Conservation (phyloP, 768 basidiomycete genomes). For the Suillus placidus region DNA sequence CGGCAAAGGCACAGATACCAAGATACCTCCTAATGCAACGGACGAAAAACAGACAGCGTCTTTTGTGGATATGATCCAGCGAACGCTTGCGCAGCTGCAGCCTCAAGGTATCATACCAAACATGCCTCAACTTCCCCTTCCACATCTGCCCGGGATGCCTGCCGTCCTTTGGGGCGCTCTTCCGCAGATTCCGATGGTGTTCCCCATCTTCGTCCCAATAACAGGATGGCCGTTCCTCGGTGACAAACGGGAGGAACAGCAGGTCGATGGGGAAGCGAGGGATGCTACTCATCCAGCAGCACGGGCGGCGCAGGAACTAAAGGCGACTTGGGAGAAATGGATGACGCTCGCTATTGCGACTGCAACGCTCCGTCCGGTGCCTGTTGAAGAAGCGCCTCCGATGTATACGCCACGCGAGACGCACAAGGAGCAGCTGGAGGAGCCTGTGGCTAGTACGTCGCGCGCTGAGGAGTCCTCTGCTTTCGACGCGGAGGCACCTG, state of each 20-base stretch:
- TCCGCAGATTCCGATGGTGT: conserved; percentile 74
- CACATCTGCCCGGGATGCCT: conserved; percentile 70
- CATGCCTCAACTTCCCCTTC: conserved; percentile 49
- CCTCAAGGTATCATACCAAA: conserved; percentile 59
- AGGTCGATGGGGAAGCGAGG: conserved; percentile 32
- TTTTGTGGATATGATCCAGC: conserved; percentile 73
- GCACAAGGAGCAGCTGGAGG: conserved; percentile 24
- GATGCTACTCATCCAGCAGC: conserved; percentile 40
- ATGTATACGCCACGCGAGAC: conserved; percentile 69
- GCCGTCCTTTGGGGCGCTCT: conserved; percentile 62
- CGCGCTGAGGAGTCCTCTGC: conserved; percentile 8
- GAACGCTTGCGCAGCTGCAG: conserved; percentile 65
- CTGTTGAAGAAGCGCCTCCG: conserved; percentile 63
- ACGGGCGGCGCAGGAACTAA: conserved; percentile 63
- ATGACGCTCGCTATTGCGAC: conserved; percentile 55
- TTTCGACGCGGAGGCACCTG: conserved; percentile 16
- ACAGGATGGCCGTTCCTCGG: conserved; percentile 68
- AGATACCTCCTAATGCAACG: conserved; percentile 22
- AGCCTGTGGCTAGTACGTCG: conserved; percentile 10
- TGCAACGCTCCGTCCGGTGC: conserved; percentile 45
- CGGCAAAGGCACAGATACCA: conserved; percentile 22
- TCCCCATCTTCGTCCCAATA: conserved; percentile 76
- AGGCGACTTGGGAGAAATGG: conserved; percentile 78
- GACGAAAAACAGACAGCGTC: conserved; percentile 47
- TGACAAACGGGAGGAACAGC: conserved; percentile 43